Evolutionary conservation across 495 filamentous ascomycete genomes (phyloP), one percentile per base, ranked within the genome.

Genomic region (Annulohypoxylon moriforme): DNA sequence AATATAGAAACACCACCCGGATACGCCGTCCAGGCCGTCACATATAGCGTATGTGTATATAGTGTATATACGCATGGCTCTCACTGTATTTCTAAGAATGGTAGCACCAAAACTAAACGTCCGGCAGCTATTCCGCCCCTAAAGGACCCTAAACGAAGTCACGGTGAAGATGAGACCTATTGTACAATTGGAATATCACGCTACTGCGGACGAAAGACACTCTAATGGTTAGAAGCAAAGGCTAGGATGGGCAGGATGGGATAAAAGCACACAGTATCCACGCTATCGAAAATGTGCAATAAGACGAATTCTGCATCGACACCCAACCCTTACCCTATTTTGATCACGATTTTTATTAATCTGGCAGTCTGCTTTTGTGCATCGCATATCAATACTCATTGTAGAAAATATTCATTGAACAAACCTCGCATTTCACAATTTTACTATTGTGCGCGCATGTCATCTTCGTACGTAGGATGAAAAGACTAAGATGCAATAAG

Each of bases 101-200:
- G 53, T 60, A 60, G 42, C 34, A 60, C 22, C 34, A 55, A 29
- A 20, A 6, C n/a, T 13, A 34, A 55, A 16, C 50, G 14, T 55
- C 29, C 66, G 66, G 66, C 22, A 68, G 22, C 58, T n/a, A 64
- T 73, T 58, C 70, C 60, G 65, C 46, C 65, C 47, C 55, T 61
- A 52, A 36, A 42, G 18, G 34, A 56, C 65, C 47, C 55, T 61
- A 52, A 36, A 42, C 25, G 34, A 56, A 31, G 36, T 56, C 25
- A 60, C 34, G 36, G 44, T 40, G 49, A 20, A n/a, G 14, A 33
- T 57, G 20, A 22, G 29, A 27, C 20, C 29, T 38, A 40, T 55
- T 55, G 40, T 1, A 66, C 8, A 18, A 27, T 46, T 47, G 25
- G 34, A 25, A 25, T 22, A 40, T 25, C 13, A 24, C 33, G 29